Conservation (phyloP, 768 basidiomycete species). For the Termitomyces sp. region DNA sequence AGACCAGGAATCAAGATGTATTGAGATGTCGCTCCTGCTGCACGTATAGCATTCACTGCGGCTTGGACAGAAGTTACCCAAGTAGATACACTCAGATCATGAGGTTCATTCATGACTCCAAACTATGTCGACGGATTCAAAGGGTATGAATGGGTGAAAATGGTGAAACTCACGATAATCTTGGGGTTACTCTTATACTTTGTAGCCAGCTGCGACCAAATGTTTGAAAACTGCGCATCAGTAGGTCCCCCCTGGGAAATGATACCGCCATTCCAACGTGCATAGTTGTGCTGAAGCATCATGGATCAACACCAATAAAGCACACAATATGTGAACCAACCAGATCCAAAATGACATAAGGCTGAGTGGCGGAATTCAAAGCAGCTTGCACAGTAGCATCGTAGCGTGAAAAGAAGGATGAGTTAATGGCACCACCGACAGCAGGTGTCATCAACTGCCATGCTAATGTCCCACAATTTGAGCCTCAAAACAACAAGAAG, state of each 20-base stretch:
- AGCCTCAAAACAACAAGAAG: constrained; percentile 7
- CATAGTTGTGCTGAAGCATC: constrained; percentile 43
- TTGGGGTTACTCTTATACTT: constrained; percentile 38
- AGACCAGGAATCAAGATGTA: constrained; percentile 52
- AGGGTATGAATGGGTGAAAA: constrained; percentile 15
- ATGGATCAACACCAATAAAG: neutral
- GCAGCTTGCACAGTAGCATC: constrained; percentile 45
- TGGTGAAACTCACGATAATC: constrained; percentile 32
- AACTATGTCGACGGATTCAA: constrained; percentile 15
- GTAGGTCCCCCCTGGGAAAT: constrained; percentile 56
- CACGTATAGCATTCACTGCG: constrained; percentile 55
- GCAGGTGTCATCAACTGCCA: constrained; percentile 50
- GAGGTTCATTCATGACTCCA: constrained; percentile 55
- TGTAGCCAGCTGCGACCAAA: constrained; percentile 50
- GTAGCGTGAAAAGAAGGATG: constrained; percentile 39
- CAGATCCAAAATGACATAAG: constrained; percentile 47
- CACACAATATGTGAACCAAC: constrained; percentile 19
- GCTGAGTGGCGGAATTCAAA: constrained; percentile 32
- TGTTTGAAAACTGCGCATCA: constrained; percentile 41
- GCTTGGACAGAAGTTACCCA: constrained; percentile 50
- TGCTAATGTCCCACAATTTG: constrained; percentile 22
- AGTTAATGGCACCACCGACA: constrained; percentile 41
- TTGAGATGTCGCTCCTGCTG: constrained; percentile 48
- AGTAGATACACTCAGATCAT: constrained; percentile 39
- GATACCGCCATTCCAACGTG: constrained; percentile 50